Evolutionary conservation across 2,329 filamentous ascomycete species (phyloP), one percentile per base, ranked within the genome.

Genomic region (Verticillium zaregamsianum): DNA sequence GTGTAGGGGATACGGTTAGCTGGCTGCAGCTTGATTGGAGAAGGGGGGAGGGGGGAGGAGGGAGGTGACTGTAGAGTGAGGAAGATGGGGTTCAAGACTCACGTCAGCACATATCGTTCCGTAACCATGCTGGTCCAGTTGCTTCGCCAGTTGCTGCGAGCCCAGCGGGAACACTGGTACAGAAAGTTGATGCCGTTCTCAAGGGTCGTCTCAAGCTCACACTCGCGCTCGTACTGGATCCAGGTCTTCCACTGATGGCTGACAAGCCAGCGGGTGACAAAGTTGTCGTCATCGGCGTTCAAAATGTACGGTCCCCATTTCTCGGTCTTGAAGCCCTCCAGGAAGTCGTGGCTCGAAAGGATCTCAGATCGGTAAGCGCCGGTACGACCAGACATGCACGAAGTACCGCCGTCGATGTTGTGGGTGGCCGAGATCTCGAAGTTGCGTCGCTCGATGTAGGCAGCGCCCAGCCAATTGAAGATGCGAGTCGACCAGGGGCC

Each of bases 251-350:
- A 96, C 68, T 89, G 85, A 78, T 97, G 90, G 66, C 88, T 91
- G 68, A 97, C 93, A 71, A 98, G 85, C 94, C 94, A 98, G 62
- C 94, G 89, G 7, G 94, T 97, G 69, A 98, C 92, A 78, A 97
- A 98, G 78, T 98, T 98, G 82, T 98, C 94, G 75, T 98, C 94
- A 76, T 98, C 94, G 31, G 94, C 93, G 72, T 97, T 97, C 64
- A 98, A 84, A 71, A 93, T 93, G 77, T 90, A 96, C 69, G 90
- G 88, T 57, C 90, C 85, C 92, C 92, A 97, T 68, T 90, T 90
- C 78, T 98, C 94, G 61, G 93, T 92, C 67, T 91, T 93, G 80
- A 98, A 97, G 55, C 89, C 91, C 66, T 93, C 86, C 52, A 93
- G 88, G 76, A 98, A 98, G 59, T 90, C 87, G 63, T 90, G 87